Percentiles rank a stretch among this genome's conserved stretches.
phyloP scores from a whole-genome alignment of 2,329 filamentous ascomycete genomes.

The Fusarium sp. region DNA sequence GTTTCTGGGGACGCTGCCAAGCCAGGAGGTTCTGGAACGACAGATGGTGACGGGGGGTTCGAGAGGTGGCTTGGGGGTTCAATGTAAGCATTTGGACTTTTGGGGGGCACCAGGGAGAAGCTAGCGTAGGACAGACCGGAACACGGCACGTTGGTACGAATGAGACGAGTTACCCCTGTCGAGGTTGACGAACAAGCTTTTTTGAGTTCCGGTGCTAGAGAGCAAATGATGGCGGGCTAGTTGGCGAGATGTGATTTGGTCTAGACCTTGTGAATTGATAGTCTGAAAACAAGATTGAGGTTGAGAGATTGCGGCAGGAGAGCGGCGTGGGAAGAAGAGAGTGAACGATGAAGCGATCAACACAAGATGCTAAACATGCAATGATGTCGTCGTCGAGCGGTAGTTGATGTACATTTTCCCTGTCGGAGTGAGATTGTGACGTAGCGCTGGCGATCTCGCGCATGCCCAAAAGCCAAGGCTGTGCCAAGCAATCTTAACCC shows the following conservation, averaged over 20 bases:
- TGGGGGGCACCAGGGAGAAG: neutral
- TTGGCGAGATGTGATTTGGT: slow-evolving; percentile 6
- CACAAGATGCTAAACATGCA: neutral
- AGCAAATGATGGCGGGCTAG: neutral
- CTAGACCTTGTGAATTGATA: slow-evolving; percentile 10
- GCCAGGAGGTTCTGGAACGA: slow-evolving; percentile 19
- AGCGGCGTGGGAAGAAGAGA: neutral
- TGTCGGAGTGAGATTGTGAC: slow-evolving; percentile 19
- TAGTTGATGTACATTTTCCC: neutral
- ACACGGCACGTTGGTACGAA: slow-evolving; percentile 27
- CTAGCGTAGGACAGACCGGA: slow-evolving; percentile 25
- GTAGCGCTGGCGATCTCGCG: slow-evolving; percentile 18
- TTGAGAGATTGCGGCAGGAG: neutral
- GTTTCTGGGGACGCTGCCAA: slow-evolving; percentile 15
- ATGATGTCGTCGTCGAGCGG: slow-evolving; percentile 15
- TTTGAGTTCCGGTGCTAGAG: slow-evolving; percentile 4
- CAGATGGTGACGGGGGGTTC: slow-evolving; percentile 40
- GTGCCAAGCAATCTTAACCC: slow-evolving; percentile 30
- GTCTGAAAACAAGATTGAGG: neutral
- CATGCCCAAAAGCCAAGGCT: neutral
- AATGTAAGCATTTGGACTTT: slow-evolving; percentile 26
- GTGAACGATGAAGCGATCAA: neutral
- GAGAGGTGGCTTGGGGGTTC: slow-evolving; percentile 39
- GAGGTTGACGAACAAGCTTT: slow-evolving; percentile 26
- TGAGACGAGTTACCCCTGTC: slow-evolving; percentile 24